phyloP scores from a whole-genome alignment of 805 yeast genomes.

The Hyphopichia homilentoma region DNA sequence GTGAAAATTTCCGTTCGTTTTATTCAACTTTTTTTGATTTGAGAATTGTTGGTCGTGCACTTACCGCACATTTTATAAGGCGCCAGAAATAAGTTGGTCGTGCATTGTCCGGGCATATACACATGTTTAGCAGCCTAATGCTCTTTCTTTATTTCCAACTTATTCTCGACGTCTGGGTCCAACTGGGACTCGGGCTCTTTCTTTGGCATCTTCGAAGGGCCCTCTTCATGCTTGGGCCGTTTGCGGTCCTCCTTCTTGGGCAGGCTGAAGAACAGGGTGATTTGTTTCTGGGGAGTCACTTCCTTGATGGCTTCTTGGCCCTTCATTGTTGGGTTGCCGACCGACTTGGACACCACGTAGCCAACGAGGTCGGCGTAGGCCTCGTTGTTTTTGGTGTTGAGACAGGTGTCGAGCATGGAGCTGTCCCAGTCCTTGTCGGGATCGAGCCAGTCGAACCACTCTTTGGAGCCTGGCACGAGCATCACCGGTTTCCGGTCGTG shows the following conservation, averaged over 20 bases:
- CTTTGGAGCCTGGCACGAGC: conserved; percentile 52
- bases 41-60: no score
- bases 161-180: no score
- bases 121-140: no score
- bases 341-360: conserved; percentile 56
- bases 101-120: no score
- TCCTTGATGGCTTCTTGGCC: conserved; percentile 35
- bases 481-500: conserved; percentile 80
- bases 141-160: no score
- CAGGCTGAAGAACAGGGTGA: conserved; percentile 26
- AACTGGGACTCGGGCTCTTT: conserved; percentile 3
- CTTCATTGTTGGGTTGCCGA: conserved; percentile 58
- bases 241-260: no score
- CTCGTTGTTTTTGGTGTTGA: conserved; percentile 30
- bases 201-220: conserved; percentile 1
- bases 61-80: no score
- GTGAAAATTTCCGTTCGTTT: no score
- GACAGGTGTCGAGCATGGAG: conserved; percentile 31
- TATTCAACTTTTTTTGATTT: no score
- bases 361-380: conserved; percentile 41
- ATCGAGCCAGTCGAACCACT: conserved; percentile 64
- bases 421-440: conserved; percentile 37
- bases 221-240: conserved; percentile 1
- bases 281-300: conserved; percentile 17
- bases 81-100: no score